phyloP scores from a whole-genome alignment of 2,329 filamentous ascomycete genomes.

The Pyrenophora graminea region DNA sequence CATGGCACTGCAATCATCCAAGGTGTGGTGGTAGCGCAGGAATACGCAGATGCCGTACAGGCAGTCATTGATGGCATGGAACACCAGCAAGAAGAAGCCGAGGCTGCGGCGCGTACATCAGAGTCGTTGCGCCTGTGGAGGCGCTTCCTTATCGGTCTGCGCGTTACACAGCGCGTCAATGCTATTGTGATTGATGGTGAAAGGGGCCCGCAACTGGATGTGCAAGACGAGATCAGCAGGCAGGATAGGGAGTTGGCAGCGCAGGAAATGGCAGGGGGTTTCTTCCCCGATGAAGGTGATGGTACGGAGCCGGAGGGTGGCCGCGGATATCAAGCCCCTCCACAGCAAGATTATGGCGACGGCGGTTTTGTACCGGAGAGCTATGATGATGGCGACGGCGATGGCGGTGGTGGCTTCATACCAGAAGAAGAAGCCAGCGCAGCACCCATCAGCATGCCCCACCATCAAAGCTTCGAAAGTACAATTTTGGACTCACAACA shows the following conservation, averaged over 20 bases:
- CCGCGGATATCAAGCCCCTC: conserved; percentile 11
- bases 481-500: conserved; percentile 35
- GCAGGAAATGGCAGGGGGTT: conserved; percentile 45
- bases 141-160: conserved; percentile 64
- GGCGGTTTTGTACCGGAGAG: conserved; percentile 22
- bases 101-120: conserved; percentile 58
- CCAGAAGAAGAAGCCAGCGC: conserved; percentile 18
- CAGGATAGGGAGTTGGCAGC: conserved; percentile 34
- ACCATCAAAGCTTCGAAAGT: conserved; percentile 44
- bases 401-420: conserved; percentile 24
- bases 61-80: conserved; percentile 70
- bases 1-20: conserved; percentile 82
- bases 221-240: conserved; percentile 38
- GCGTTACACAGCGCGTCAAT: conserved; percentile 74
- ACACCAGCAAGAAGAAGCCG: conserved; percentile 66
- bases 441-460: conserved; percentile 22
- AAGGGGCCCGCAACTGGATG: conserved; percentile 29
- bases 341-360: conserved; percentile 17
- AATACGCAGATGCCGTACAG: conserved; percentile 72
- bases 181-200: conserved; percentile 49
- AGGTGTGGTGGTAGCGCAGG: conserved; percentile 75
- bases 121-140: conserved; percentile 62
- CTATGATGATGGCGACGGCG: not conserved
- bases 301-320: conserved; percentile 27
- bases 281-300: conserved; percentile 56